A percentile compares a stretch with the other conserved stretches of the same genome.
Evolutionary conservation across 345 rosid species (phyloP).

Genomic region (Gossypium australe): DNA sequence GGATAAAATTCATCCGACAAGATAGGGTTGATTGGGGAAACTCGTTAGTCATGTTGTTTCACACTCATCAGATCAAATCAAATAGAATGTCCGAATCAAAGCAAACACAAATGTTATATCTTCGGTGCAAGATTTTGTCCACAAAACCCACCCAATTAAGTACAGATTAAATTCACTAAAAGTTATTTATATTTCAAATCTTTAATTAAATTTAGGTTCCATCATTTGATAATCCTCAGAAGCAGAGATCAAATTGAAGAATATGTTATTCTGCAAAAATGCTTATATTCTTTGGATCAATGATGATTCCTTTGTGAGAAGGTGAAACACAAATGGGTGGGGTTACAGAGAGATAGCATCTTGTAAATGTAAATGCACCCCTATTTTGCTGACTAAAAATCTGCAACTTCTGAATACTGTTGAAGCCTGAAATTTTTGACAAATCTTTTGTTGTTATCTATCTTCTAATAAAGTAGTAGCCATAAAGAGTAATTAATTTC

Average conservation of each 20-base stretch:
- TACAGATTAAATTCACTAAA: too few species aligned
- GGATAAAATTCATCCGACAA: neutral
- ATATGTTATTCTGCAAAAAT: neutral
- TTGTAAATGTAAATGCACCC: too few species aligned
- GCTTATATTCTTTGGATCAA: neutral
- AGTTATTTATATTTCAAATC: too few species aligned
- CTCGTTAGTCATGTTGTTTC: neutral
- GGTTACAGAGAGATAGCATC: neutral
- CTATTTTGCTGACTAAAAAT: neutral
- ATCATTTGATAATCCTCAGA: too few species aligned
- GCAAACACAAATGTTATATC: neutral
- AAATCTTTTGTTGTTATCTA: slow-evolving; percentile 3
- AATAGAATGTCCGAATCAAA: too few species aligned
- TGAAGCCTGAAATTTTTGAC: slow-evolving; percentile 1
- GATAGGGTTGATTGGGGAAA: neutral
- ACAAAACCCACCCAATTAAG: too few species aligned
- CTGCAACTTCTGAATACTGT: neutral
- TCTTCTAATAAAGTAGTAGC: too few species aligned
- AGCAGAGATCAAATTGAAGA: neutral
- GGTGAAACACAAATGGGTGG: neutral
- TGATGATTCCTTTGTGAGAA: neutral
- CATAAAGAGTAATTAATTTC: too few species aligned
- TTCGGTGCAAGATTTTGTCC: neutral
- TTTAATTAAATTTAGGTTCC: too few species aligned
- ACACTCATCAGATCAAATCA: neutral